Evolutionary conservation across 768 basidiomycete species (phyloP), one percentile per base, ranked within the genome.

Genomic region (Mycena indigotica): DNA sequence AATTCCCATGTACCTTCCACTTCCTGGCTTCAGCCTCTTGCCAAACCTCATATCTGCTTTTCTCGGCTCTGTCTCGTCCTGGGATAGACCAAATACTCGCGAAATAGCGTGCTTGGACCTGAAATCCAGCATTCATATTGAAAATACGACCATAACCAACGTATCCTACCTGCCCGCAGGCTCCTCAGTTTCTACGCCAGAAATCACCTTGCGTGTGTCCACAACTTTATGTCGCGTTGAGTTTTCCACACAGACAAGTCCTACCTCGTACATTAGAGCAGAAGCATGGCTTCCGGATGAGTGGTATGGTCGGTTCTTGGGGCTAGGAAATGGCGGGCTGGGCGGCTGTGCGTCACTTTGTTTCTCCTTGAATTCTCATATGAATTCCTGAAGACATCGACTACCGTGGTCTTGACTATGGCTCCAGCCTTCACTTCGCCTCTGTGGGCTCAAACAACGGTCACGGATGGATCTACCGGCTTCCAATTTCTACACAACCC

Each of bases 401-500:
- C 19, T 67, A 68, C 25, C 1, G 1, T 0, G 41, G 51, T 3
- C 59, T 67, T 4, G 50, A 57, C 48, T 66, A 67, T 44, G 68
- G 67, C 28, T 25, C 62, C 15, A 25, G 57, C 0, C 30, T 66
- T 10, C 60, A 64, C 53, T 69, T 69, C 53, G 67, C 67, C 3
- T 60, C 63, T 8, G 56, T 68, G 15, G 67, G 57, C 5, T 62
- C 67, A 2, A 60, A 68, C 58, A 66, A 65, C 52, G 68, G 68
- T 12, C 68, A 69, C 40, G 65, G 66, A 46, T 67, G 68, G 12
- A 25, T 50, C 19, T 21, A 26, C n/a, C n/a, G 65, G 65, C 15
- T 8, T 23, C 3, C 21, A 52, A 3, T 68, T 69, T 44, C 54
- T 66, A 0, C 59, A 63, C 15, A 32, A 67, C 23, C 61, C 65